Conservation (phyloP, 2,329 filamentous ascomycete species). For the Hymenoscyphus fraxineus region DNA sequence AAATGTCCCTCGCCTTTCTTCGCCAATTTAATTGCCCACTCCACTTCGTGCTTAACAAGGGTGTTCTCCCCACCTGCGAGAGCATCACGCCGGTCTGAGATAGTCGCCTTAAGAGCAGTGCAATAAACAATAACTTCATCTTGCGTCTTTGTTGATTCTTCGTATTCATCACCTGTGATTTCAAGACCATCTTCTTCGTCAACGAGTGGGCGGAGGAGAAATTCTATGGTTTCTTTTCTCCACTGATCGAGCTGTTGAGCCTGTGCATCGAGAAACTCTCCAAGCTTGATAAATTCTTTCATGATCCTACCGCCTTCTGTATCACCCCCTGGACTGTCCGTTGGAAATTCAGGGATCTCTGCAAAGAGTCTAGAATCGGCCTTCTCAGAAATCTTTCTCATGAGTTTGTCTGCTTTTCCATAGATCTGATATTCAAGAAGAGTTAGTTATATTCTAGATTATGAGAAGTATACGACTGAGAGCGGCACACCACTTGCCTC, state of each 20-base stretch:
- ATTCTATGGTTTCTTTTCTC: constrained; percentile 68
- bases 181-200: constrained; percentile 77
- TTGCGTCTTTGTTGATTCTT: constrained; percentile 79
- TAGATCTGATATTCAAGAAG: constrained; percentile 30
- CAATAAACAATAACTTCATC: constrained; percentile 88
- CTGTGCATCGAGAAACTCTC: constrained; percentile 66
- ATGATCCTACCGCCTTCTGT: constrained; percentile 69
- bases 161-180: constrained; percentile 84
- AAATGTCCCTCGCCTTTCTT: constrained; percentile 63
- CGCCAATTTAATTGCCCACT: constrained; percentile 57
- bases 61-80: constrained; percentile 57
- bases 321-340: constrained; percentile 53
- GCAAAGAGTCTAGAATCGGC: constrained; percentile 53
- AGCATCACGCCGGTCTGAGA: constrained; percentile 74
- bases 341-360: constrained; percentile 57
- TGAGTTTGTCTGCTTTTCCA: constrained; percentile 57
- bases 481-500: constrained; percentile 37
- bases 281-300: constrained; percentile 63
- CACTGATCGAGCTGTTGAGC: constrained; percentile 67
- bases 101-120: constrained; percentile 67
- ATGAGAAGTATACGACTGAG: background rate
- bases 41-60: constrained; percentile 68
- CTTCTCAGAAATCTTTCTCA: constrained; percentile 57
- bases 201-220: constrained; percentile 71
- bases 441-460: background rate